A percentile compares a stretch with the other conserved stretches of the same genome.
Conservation (phyloP, 441 rosid species). For the Manihot esculenta region DNA sequence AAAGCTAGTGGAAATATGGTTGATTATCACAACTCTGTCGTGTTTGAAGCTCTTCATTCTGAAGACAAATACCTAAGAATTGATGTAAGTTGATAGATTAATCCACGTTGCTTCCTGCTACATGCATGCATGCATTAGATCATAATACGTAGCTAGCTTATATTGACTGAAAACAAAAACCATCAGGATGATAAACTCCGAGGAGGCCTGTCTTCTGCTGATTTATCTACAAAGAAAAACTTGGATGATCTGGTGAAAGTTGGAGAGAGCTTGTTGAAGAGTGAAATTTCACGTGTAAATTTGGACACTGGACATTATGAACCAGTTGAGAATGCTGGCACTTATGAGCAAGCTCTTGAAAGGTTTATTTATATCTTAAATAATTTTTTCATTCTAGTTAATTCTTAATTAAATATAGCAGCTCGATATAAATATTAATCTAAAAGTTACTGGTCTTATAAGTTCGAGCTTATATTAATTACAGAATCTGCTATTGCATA, state of each 20-base stretch:
- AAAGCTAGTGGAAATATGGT: constrained; percentile 75
- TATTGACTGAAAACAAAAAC: neutral
- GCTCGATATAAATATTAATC: no score
- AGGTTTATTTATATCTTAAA: constrained; percentile 30
- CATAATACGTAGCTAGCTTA: neutral
- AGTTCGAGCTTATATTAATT: no score
- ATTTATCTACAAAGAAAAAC: constrained; percentile 51
- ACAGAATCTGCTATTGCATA: neutral
- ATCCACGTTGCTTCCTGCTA: no score
- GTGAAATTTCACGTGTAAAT: constrained; percentile 46
- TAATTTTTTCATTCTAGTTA: neutral
- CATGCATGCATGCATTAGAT: no score
- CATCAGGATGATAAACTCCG: constrained; percentile 36
- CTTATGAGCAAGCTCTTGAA: constrained; percentile 48
- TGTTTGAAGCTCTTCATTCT: constrained; percentile 59
- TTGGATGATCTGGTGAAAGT: constrained; percentile 39
- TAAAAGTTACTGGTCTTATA: no score
- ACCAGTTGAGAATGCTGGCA: constrained; percentile 34
- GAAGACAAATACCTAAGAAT: constrained; percentile 57
- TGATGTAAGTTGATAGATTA: constrained; percentile 45
- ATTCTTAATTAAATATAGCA: no score
- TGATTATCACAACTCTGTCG: constrained; percentile 49
- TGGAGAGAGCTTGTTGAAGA: constrained; percentile 50
- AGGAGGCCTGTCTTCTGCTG: constrained; percentile 48
- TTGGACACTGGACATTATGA: constrained; percentile 52